Evolutionary conservation across 176 grass and related monocot genomes (phyloP), one percentile per base, ranked within the genome.

Genomic region (Oryza meridionalis): DNA sequence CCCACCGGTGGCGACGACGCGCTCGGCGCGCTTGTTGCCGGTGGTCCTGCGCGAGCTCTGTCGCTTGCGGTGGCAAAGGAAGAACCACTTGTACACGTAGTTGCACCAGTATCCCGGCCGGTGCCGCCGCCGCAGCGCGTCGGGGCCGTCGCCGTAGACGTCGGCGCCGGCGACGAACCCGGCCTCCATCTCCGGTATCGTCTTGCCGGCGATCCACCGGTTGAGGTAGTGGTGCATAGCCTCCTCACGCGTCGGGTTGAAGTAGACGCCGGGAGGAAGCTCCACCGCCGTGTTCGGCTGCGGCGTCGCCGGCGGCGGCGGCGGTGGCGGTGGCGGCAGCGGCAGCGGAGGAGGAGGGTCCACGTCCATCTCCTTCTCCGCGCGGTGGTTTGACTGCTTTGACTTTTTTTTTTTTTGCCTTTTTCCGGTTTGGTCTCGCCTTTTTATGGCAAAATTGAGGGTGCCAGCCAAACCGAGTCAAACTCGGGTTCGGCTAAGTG

Each of bases 221-320:
- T 47, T 19, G 65, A 87, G 37, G 50, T 62, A 76, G 10, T 26
- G 2, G 26, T 10, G 19, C 37, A 81, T 72, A 32, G 29, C 69
- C 10, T 82, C 78, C 49, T 69, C 77, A 3, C 11, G 62, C 33
- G 19, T 33, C 27, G 65, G 79, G 65, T 68, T 70, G 72, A 87
- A 82, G 65, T 87, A 87, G 9, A 76, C 64, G 35, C 78, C 78
- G 6, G 65, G 38, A 17, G 72, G 79, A 5, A 82, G 49, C 3
- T 6, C 2, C 69, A 1, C 13, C 16, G 13, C 50, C 22, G 7
- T 11, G 12, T 13, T 49, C 46, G 15, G 46, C 46, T 14, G 12
- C 37, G 37, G 37, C 37, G 37, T 38, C 37, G 37, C 37, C 65
- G 19, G 63, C 62, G 40, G 14, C 10, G 63, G 40, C 9, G 27